Base-by-base conservation (phyloP, 139 green algal genomes). In the Pleodorina starrii region DNA sequence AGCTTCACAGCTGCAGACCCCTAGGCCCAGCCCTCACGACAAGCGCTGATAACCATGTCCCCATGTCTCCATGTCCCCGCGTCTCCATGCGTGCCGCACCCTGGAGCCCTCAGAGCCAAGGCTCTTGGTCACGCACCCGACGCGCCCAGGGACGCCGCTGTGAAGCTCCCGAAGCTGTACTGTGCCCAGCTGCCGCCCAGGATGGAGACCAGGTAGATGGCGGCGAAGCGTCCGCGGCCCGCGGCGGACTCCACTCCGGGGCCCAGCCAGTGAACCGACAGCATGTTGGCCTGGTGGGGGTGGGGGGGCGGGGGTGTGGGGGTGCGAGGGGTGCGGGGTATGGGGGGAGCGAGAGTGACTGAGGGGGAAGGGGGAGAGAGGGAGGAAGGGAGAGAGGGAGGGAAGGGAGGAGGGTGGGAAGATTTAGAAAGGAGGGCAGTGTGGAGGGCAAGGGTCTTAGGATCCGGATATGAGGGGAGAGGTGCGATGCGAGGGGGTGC, bases 191-290 rank as follows among this genome's bases (percentile, higher is more conserved):
- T 25, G 46, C 83, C 83, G 12, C 29, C 46, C 19, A 88, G 0
- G 2, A 88, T 29, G 19, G 46, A 32, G 54, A 32, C 6, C 44
- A 81, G 32, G 63, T 81, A 88, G 44, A 88, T 81, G 68, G 60
- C 54, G 10, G 83, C 48, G 83, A 88, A 88, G 44, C 83, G 83
- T 32, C 46, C 46, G 23, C 66, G 66, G 9, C 83, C 83, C 4
- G 23, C 14, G 4, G 66, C 68, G 9, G 46, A 42, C 83, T 88
- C 83, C 35, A 88, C 32, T 16, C 44, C 35, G 2, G 83, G 83
- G 14, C 83, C 83, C 83, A 88, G 35, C 83, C 83, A 88, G 83
- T 88, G 83, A 44, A 88, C 32, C 32, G 83, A 36, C n/a, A 88
- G 83, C 21, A 40, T 32, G 83, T 87, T 87, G 57, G 60, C 50